Conservation (phyloP, 129 eudicot species). For the Pulicaria dysenterica region DNA sequence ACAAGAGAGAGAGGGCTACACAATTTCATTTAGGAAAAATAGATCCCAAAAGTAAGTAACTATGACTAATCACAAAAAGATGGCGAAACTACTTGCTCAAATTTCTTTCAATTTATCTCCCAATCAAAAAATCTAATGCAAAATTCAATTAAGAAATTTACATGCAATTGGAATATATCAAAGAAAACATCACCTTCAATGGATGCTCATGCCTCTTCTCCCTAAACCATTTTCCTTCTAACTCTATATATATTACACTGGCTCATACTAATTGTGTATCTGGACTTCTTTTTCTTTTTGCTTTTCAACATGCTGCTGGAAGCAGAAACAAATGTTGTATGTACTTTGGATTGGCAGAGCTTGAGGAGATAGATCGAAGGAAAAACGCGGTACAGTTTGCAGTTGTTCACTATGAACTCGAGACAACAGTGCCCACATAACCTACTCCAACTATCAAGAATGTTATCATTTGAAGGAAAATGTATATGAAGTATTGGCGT, state of each 20-base stretch:
- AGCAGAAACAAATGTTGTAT: background rate
- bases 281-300: slow-evolving; percentile 7
- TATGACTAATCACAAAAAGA: slow-evolving; percentile 10
- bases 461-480: slow-evolving; percentile 84
- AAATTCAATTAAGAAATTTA: background rate
- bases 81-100: background rate
- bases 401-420: slow-evolving; percentile 29
- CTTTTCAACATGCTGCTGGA: background rate
- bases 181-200: slow-evolving; percentile 8
- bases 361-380: background rate
- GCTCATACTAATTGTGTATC: background rate
- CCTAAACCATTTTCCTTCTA: slow-evolving; percentile 18
- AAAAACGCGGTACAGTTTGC: background rate
- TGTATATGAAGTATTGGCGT: slow-evolving; percentile 68
- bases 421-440: slow-evolving; percentile 81
- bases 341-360: slow-evolving; percentile 12
- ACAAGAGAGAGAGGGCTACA: too few species aligned
- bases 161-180: slow-evolving; percentile 8
- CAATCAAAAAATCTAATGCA: slow-evolving; percentile 11
- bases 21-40: too few species aligned
- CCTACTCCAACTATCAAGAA: slow-evolving; percentile 84
- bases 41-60: slow-evolving; percentile 13
- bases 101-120: slow-evolving; percentile 15
- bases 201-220: slow-evolving; percentile 22
- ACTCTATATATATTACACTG: slow-evolving; percentile 15